These are phyloP conservation scores for Drechslerella dactyloides DNA, from an alignment of 2,329 filamentous ascomycete genomes.

Conservation along the genomic window DNA sequence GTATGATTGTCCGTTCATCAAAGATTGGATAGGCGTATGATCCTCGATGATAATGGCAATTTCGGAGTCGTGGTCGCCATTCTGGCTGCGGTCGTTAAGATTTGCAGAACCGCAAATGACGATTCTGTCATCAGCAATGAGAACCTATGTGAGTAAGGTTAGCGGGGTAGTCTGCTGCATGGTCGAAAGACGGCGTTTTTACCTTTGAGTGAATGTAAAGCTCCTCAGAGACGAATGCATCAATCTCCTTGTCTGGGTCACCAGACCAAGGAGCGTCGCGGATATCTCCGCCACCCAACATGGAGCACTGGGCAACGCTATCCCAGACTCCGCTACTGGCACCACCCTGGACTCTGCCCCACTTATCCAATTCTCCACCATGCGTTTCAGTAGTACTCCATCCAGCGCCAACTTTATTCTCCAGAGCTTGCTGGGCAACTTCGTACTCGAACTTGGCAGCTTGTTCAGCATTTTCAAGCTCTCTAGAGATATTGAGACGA, in stretches of 20 bases:
- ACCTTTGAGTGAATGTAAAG: slow-evolving; percentile 71
- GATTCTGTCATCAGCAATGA: slow-evolving; percentile 80
- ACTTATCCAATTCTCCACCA: slow-evolving; percentile 68
- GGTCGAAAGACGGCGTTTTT: slow-evolving; percentile 44
- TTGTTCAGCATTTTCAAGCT: slow-evolving; percentile 68
- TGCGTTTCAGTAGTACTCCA: slow-evolving; percentile 56
- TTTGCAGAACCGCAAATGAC: slow-evolving; percentile 82
- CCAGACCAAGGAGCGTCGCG: slow-evolving; percentile 66
- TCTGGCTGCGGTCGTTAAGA: slow-evolving; percentile 74
- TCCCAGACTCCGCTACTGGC: slow-evolving; percentile 70
- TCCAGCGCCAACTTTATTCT: slow-evolving; percentile 57
- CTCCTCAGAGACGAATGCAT: slow-evolving; percentile 69
- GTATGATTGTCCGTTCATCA: slow-evolving; percentile 76
- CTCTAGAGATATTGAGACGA: slow-evolving; percentile 73
- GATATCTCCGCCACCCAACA: slow-evolving; percentile 76
- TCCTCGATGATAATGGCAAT: slow-evolving; percentile 90
- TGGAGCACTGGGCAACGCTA: slow-evolving; percentile 79
- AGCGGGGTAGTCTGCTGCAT: neutral
- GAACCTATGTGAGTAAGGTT: slow-evolving; percentile 60
- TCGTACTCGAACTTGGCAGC: slow-evolving; percentile 72
- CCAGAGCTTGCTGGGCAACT: slow-evolving; percentile 58
- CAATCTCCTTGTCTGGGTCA: slow-evolving; percentile 64
- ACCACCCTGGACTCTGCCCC: slow-evolving; percentile 71
- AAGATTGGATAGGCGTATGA: slow-evolving; percentile 70
- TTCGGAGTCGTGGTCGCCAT: slow-evolving; percentile 83